Base-by-base conservation (phyloP, 345 rosid genomes). In the Citrus inodora region DNA sequence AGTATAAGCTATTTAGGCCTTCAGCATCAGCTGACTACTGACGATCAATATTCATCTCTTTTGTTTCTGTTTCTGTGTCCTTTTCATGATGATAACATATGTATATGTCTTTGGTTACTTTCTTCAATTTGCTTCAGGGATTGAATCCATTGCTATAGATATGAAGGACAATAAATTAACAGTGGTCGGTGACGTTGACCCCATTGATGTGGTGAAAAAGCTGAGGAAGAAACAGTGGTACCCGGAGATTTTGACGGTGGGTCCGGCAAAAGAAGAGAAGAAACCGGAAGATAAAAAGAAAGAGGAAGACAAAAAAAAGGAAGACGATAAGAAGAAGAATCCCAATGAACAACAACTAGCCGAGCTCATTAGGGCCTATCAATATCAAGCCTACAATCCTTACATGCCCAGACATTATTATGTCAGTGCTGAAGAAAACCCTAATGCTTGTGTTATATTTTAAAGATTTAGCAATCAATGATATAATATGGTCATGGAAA, bases 161-260 rank as follows among this genome's bases (percentile, higher is more conserved):
- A 78, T 85, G 86, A 89, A 87, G 25, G 91, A 85, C 2, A 79
- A 72, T 25, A 90, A 90, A 19, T 7, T 94, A 60, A 94, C 97
- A 0, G 88, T 94, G 5, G 84, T 74, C 0, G 97, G 97, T 6
- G 83, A 83, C 0, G 81, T 91, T 0, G 90, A 94, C 55, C 88
- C 90, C 0, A 73, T 84, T 22, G 16, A 21, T 1, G 67, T 92
- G 4, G 88, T 82, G 24, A 59, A 13, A 55, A 92, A 88, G 78
- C 76, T 90, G 33, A 86, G 85, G 67, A 88, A 77, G 73, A 89
- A 78, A 63, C 67, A 11, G 42, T 87, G 87, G 84, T 0, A 21
- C 69, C 10, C 87, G 0, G 80, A 90, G 24, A 76, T 94, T 46
- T n/a, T 82, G 2, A 82, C 90, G 0, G 89, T 87, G 75, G 0